Conservation (phyloP, 768 basidiomycete genomes). For the Agaricus subrufescens region DNA sequence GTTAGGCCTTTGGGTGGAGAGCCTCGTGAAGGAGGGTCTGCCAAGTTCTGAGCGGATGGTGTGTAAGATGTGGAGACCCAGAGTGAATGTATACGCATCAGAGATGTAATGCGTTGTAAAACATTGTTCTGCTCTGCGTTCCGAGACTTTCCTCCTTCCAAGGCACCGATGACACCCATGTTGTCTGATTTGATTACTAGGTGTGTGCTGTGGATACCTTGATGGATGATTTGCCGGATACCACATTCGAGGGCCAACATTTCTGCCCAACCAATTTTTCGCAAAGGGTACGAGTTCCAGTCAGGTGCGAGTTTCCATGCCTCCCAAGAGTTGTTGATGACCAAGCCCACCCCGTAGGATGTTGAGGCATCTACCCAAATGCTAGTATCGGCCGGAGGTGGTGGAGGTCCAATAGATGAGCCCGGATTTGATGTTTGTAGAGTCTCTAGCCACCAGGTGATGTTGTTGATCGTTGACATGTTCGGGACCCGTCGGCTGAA, state of each 20-base stretch:
- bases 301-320: slow-evolving; percentile 16
- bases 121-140: slow-evolving; percentile 16
- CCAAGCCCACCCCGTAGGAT: slow-evolving; percentile 33
- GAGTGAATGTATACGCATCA: slow-evolving; percentile 3
- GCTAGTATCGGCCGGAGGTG: slow-evolving; percentile 1
- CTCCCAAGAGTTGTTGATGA: slow-evolving; percentile 22
- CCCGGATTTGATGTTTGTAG: slow-evolving; percentile 10
- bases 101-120: slow-evolving; percentile 8
- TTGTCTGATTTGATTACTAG: slow-evolving; percentile 29
- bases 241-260: slow-evolving; percentile 22
- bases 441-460: slow-evolving; percentile 26
- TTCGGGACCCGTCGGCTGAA: slow-evolving; percentile 15
- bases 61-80: slow-evolving; percentile 5
- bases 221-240: not conserved
- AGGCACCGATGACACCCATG: slow-evolving; percentile 26
- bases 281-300: slow-evolving; percentile 13
- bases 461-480: slow-evolving; percentile 16
- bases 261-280: slow-evolving; percentile 23
- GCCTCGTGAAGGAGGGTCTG: slow-evolving; percentile 11
- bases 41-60: slow-evolving; percentile 8
- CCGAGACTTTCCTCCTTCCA: slow-evolving; percentile 14
- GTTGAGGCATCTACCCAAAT: slow-evolving; percentile 35
- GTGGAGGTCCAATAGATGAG: slow-evolving; percentile 1
- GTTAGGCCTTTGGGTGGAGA: not conserved
- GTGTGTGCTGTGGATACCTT: slow-evolving; percentile 15